Percentiles rank a stretch among this genome's conserved stretches.
Evolutionary conservation across 192 early-diverging fungal genomes (phyloP).

Genomic region (Mortierella claussenii): DNA sequence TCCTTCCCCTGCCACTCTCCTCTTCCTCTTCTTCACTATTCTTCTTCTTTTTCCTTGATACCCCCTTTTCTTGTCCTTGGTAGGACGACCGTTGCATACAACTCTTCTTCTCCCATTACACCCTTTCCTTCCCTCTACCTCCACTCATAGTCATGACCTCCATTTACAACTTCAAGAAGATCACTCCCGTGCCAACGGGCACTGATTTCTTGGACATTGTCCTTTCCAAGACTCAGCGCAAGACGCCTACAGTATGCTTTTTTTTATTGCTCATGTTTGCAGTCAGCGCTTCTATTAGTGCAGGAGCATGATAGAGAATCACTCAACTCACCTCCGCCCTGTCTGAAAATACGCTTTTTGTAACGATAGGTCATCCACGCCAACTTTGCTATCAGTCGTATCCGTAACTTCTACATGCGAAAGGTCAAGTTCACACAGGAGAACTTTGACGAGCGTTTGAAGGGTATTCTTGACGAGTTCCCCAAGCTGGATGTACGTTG

Average conservation of each 20-base stretch:
- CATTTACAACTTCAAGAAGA: conserved; percentile 99
- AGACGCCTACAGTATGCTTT: conserved; percentile 89
- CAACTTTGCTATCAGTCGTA: conserved; percentile 96
- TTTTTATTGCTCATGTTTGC: background rate
- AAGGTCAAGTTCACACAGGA: conserved; percentile 99
- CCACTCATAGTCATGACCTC: conserved; percentile 21
- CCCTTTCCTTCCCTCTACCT: background rate
- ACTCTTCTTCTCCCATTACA: conserved; percentile 3
- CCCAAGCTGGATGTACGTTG: conserved; percentile 94
- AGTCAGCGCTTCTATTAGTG: too few species aligned
- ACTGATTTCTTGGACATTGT: conserved; percentile 98
- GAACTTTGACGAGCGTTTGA: conserved; percentile 95
- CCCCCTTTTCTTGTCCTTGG: conserved; percentile 2
- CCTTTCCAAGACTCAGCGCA: conserved; percentile 98
- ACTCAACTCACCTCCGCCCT: too few species aligned
- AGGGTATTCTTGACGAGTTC: conserved; percentile 93
- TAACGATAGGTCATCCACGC: conserved; percentile 87
- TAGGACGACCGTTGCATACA: too few species aligned
- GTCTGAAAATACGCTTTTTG: too few species aligned
- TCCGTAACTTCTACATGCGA: conserved; percentile 99
- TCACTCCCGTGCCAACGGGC: conserved; percentile 92
- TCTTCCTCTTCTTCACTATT: background rate
- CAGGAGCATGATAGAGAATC: too few species aligned
- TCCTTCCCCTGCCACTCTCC: background rate
- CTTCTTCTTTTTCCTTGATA: conserved; percentile 1